Conservation (phyloP, 108 stramenopile genomes). For the Bacterosira constricta region DNA sequence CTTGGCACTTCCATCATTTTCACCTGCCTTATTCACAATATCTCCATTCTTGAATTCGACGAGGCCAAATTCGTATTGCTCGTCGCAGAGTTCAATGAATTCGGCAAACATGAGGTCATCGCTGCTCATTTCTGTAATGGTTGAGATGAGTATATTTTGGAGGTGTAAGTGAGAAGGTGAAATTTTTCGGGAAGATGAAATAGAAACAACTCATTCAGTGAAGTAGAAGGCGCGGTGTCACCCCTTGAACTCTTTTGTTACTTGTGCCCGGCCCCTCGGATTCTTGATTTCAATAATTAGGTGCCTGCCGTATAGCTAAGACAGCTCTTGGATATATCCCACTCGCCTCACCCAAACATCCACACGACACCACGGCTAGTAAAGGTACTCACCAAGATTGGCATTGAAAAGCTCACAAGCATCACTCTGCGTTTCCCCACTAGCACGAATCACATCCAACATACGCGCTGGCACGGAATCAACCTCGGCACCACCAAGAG, state of each 20-base stretch:
- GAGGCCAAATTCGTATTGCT: slow-evolving; percentile 72
- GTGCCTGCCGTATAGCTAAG: too few relatives aligned
- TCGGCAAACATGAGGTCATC: slow-evolving; percentile 79
- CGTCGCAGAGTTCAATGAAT: slow-evolving; percentile 79
- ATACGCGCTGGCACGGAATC: slow-evolving; percentile 78
- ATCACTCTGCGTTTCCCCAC: slow-evolving; percentile 80
- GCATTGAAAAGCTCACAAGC: slow-evolving; percentile 84
- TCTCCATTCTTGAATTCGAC: slow-evolving; percentile 89
- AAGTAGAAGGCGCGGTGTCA: too few relatives aligned
- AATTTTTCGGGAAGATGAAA: background rate
- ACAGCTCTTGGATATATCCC: too few relatives aligned
- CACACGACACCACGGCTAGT: too few relatives aligned
- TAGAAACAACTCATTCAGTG: background rate
- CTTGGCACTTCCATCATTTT: slow-evolving; percentile 87
- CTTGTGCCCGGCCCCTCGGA: too few relatives aligned
- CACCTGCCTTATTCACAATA: slow-evolving; percentile 75
- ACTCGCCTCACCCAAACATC: too few relatives aligned
- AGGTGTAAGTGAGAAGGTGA: background rate
- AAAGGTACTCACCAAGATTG: slow-evolving; percentile 66
- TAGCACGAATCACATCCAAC: slow-evolving; percentile 80
- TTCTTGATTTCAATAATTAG: too few relatives aligned
- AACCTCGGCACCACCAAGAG: slow-evolving; percentile 81
- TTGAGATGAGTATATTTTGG: background rate
- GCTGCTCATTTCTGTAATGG: slow-evolving; percentile 68
- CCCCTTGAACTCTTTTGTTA: too few relatives aligned